Base-by-base conservation (phyloP, 495 filamentous ascomycete species). In the Hypoxylon lienhwacheense region DNA sequence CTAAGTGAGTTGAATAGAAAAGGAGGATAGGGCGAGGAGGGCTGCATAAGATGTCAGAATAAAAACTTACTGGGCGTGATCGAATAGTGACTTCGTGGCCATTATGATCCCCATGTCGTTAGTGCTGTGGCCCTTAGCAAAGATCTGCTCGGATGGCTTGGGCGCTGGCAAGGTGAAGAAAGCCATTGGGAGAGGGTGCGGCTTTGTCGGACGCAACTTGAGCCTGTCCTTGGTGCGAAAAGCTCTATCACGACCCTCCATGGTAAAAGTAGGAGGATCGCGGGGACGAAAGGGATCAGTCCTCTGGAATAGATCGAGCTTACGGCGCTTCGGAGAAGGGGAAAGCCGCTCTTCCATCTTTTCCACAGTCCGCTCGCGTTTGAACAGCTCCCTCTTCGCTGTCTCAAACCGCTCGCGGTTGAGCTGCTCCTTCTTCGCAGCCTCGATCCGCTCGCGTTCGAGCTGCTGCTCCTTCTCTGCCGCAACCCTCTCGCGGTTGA, bases 41-140 rank as follows among this genome's bases (percentile, higher is more conserved):
- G 2, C 12, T 7, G 15, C 1, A 20, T 20, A 28, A 32, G 11
- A n/a, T n/a, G n/a, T 7, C n/a, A 5, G 20, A 26, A n/a, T 3
- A 43, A 35, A 12, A 17, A 55, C 57, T 55, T 40, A 61, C 57
- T 61, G 26, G 5, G 19, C 22, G 17, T 61, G 34, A 3, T 50
- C 40, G n/a, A 46, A 35, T 4, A 61, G 29, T 5, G 45, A 46
- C 28, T 55, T 50, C 1, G 46, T 51, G 14, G 26, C 21, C 21
- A 55, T 36, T 5, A 55, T 49, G 1, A 24, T 55, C 5, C 46
- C 33, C 5, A 41, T 19, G 14, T 54, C 21, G 3, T 55, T 34
- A 32, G 42, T 53, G 17, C 43, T 48, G 31, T 43, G 34, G 16
- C 34, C 34, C 10, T 31, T 52, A 4, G 48, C 33, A 17, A 17